A percentile compares a stretch with the other conserved stretches of the same genome.
Evolutionary conservation across 2,329 filamentous ascomycete species (phyloP).

Genomic region (Myriangium duriaei): DNA sequence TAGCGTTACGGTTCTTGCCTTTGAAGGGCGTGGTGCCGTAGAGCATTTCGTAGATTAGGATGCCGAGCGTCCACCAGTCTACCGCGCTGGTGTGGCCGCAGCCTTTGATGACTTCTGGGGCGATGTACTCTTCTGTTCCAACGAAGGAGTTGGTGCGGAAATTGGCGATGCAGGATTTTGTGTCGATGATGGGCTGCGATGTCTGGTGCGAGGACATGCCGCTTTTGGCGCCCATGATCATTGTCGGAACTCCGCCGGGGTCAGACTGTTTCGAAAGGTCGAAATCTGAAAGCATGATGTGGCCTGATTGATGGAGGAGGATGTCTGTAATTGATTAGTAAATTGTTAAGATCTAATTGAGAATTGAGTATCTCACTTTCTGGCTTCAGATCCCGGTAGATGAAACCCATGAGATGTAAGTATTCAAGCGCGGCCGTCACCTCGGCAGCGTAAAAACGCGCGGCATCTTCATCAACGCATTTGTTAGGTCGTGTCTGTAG

Average conservation of each 20-base stretch:
- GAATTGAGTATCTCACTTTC: constrained; percentile 55
- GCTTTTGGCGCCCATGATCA: constrained; percentile 81
- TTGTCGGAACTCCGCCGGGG: constrained; percentile 86
- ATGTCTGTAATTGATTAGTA: constrained; percentile 58
- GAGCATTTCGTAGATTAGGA: constrained; percentile 97
- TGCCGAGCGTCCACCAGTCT: constrained; percentile 98
- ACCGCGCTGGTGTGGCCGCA: constrained; percentile 97
- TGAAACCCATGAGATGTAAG: constrained; percentile 97
- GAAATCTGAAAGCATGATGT: constrained; percentile 99
- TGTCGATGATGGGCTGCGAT: constrained; percentile 91
- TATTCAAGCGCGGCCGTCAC: constrained; percentile 95
- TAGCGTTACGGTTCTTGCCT: constrained; percentile 96
- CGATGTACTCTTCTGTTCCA: constrained; percentile 97
- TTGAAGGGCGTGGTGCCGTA: constrained; percentile 98
- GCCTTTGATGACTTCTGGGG: constrained; percentile 95
- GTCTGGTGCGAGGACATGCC: constrained; percentile 55
- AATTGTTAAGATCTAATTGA: neutral
- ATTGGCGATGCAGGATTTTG: constrained; percentile 93
- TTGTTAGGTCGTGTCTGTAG: constrained; percentile 94
- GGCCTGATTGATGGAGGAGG: constrained; percentile 92
- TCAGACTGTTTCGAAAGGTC: constrained; percentile 97
- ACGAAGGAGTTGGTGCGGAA: constrained; percentile 98
- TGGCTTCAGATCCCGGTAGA: constrained; percentile 94
- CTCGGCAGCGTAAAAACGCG: constrained; percentile 92
- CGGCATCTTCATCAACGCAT: constrained; percentile 92